Evolutionary conservation across 495 filamentous ascomycete species (phyloP).

Genomic region (Sordaria brevicollis): DNA sequence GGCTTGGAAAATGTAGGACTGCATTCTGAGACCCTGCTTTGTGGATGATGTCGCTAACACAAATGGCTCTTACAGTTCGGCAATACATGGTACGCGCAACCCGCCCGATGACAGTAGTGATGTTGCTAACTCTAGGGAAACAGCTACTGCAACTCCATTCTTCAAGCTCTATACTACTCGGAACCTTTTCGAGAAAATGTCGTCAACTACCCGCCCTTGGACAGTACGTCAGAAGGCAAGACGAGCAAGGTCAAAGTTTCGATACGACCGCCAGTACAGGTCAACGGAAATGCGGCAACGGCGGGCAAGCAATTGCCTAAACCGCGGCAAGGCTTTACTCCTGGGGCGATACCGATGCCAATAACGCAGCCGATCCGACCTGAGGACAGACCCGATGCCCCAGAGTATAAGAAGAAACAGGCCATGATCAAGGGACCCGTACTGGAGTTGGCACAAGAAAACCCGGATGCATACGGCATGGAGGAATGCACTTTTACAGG

Average conservation of each 20-base stretch:
- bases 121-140: not conserved
- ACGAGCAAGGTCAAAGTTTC: slow-evolving; percentile 37
- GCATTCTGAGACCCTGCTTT: not conserved
- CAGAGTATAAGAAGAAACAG: slow-evolving; percentile 95
- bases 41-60: slow-evolving; percentile 13
- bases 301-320: slow-evolving; percentile 24
- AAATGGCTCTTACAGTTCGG: slow-evolving; percentile 57
- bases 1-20: slow-evolving; percentile 89
- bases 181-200: slow-evolving; percentile 92
- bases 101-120: not conserved
- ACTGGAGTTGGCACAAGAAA: slow-evolving; percentile 67
- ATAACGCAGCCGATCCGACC: slow-evolving; percentile 27
- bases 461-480: slow-evolving; percentile 78
- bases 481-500: slow-evolving; percentile 87
- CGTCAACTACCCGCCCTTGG: slow-evolving; percentile 70
- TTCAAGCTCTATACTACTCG: slow-evolving; percentile 95
- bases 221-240: slow-evolving; percentile 34
- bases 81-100: slow-evolving; percentile 73
- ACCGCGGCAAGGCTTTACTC: not conserved
- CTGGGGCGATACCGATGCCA: slow-evolving; percentile 7
- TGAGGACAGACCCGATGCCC: slow-evolving; percentile 72
- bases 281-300: slow-evolving; percentile 36
- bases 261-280: slow-evolving; percentile 33
- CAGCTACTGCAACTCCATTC: slow-evolving; percentile 95
- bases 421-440: slow-evolving; percentile 80